phyloP scores from a whole-genome alignment of 192 early-diverging fungal species.

The Gryganskiella cystojenkinii region DNA sequence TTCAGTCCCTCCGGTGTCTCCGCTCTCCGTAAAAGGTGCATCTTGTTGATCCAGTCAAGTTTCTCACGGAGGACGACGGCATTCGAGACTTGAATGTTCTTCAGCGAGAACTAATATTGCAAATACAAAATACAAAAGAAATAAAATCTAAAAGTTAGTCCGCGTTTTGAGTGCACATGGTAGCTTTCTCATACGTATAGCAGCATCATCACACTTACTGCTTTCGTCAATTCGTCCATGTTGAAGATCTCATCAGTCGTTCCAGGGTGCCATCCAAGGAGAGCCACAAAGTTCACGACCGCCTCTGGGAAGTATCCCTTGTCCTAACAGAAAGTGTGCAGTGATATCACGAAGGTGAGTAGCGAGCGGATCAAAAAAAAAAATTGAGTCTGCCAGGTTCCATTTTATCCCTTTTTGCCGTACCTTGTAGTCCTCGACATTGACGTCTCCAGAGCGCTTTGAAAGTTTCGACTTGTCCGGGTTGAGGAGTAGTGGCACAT shows the following conservation, averaged over 20 bases:
- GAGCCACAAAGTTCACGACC: conserved; percentile 87
- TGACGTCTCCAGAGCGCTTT: conserved; percentile 89
- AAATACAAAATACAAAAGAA: neutral
- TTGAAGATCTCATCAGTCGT: conserved; percentile 71
- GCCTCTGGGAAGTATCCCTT: conserved; percentile 88
- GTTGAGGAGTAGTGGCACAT: conserved; percentile 91
- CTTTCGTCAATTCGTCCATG: conserved; percentile 65
- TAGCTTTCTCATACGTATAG: no score
- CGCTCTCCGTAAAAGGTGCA: conserved; percentile 64
- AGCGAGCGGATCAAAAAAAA: neutral
- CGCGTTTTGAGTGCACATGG: no score
- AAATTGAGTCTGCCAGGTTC: neutral
- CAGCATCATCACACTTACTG: conserved; percentile 42
- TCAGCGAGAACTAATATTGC: conserved; percentile 65
- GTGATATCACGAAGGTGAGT: no score
- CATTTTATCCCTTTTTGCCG: neutral
- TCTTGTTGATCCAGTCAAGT: conserved; percentile 81
- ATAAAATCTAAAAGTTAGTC: neutral
- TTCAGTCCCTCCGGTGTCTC: conserved; percentile 54
- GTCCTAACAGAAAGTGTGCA: conserved; percentile 44
- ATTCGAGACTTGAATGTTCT: conserved; percentile 68
- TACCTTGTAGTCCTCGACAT: conserved; percentile 74
- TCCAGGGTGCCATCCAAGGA: conserved; percentile 82
- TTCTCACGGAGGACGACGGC: conserved; percentile 75
- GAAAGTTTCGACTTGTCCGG: conserved; percentile 86